A percentile compares a stretch with the other conserved stretches of the same genome.
Evolutionary conservation across 257 asterid species (phyloP).

Genomic region (Nicotiana attenuata): DNA sequence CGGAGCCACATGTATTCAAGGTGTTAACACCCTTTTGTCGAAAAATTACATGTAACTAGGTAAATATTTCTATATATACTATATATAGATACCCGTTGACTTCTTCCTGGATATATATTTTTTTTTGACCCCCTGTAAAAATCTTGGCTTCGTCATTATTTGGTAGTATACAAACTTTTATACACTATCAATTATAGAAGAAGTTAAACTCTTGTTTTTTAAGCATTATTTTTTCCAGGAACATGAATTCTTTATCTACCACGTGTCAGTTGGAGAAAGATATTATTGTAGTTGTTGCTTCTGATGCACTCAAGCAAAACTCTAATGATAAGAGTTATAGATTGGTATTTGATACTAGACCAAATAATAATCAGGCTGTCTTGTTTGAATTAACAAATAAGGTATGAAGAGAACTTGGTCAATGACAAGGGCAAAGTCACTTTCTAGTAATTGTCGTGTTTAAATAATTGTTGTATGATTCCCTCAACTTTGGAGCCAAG

Average conservation of each 20-base stretch:
- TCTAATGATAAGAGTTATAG: neutral
- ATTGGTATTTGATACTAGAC: neutral
- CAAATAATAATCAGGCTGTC: neutral
- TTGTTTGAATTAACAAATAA: neutral
- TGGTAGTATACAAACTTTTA: too few relatives aligned
- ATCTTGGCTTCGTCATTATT: too few relatives aligned
- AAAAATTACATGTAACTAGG: too few relatives aligned
- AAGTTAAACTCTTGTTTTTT: neutral
- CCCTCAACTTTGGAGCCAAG: conserved; percentile 2
- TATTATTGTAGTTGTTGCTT: neutral
- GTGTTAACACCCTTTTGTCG: too few relatives aligned
- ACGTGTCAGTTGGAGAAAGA: neutral
- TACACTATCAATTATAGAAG: too few relatives aligned
- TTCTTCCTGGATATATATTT: too few relatives aligned
- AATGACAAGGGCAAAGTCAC: neutral
- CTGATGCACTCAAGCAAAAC: neutral
- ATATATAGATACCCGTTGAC: too few relatives aligned
- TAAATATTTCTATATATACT: too few relatives aligned
- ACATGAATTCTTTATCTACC: neutral
- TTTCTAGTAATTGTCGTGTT: neutral
- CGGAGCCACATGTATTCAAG: too few relatives aligned
- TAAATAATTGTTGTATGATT: neutral
- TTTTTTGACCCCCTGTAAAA: too few relatives aligned
- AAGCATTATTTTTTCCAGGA: neutral
- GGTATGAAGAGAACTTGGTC: neutral